Conservation (phyloP, 2,329 filamentous ascomycete genomes). For the Neofusicoccum ribis region DNA sequence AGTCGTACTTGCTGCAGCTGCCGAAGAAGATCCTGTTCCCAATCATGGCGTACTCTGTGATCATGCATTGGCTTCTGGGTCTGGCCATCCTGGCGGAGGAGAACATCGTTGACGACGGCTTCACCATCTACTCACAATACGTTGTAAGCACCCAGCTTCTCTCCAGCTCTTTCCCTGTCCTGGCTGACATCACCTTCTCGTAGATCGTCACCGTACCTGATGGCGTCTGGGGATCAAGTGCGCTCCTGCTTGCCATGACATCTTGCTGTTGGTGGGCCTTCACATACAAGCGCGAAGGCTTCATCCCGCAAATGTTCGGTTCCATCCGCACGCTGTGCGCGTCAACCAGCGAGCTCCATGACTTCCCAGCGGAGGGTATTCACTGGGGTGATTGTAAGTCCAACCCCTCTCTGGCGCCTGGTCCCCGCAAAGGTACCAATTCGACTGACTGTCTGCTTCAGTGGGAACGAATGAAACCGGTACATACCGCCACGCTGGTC, state of each 20-base stretch:
- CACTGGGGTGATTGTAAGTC: constrained; percentile 17
- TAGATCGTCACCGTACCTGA: constrained; percentile 30
- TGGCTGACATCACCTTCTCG: not conserved
- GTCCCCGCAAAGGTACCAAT: no score
- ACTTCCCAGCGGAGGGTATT: constrained; percentile 26
- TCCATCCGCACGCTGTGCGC: constrained; percentile 33
- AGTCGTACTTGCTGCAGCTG: constrained; percentile 33
- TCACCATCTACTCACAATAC: constrained; percentile 29
- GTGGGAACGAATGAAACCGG: constrained; percentile 29
- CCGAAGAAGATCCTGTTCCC: constrained; percentile 33
- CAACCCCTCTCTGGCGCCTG: no score
- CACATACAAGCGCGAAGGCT: constrained; percentile 33
- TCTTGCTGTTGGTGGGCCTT: constrained; percentile 34
- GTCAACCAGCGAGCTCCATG: constrained; percentile 30
- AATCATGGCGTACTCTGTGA: constrained; percentile 31
- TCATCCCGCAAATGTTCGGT: constrained; percentile 37
- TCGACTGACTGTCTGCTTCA: not conserved
- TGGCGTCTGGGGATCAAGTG: constrained; percentile 28
- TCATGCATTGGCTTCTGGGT: constrained; percentile 36
- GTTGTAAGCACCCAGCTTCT: constrained; percentile 19
- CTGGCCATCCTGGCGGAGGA: constrained; percentile 17
- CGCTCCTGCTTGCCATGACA: constrained; percentile 33
- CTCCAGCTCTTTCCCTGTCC: not conserved
- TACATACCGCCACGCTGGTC: constrained; percentile 31
- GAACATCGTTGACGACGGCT: not conserved